These are phyloP conservation scores for Umbelopsis vinacea DNA, from an alignment of 192 early-diverging fungal genomes.

Conservation along the genomic window DNA sequence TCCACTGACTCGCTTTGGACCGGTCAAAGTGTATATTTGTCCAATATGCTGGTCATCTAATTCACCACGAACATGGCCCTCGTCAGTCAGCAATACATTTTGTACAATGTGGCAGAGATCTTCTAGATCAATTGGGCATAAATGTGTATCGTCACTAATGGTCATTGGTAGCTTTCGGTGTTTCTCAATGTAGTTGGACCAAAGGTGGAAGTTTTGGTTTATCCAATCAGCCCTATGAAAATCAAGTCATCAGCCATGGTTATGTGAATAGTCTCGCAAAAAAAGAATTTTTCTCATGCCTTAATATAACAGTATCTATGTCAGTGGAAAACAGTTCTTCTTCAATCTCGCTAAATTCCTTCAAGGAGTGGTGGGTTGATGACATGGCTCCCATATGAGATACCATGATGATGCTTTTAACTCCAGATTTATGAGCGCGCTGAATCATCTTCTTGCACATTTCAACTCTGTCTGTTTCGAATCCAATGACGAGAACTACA, in stretches of 20 bases:
- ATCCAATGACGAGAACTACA: conserved; percentile 32
- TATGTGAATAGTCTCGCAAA: background rate
- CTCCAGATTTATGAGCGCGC: conserved; percentile 26
- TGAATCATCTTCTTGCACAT: conserved; percentile 27
- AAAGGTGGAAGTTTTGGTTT: conserved; percentile 38
- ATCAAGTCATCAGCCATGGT: background rate
- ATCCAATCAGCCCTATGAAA: conserved; percentile 36
- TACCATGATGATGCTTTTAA: conserved; percentile 34
- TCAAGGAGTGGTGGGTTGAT: conserved; percentile 9
- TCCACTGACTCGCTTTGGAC: conserved; percentile 30
- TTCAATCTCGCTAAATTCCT: conserved; percentile 35
- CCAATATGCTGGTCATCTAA: conserved; percentile 32
- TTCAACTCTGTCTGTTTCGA: conserved; percentile 28
- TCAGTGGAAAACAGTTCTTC: conserved; percentile 29
- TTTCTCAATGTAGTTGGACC: conserved; percentile 34
- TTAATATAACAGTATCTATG: conserved; percentile 33
- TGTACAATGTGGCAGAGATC: conserved; percentile 31
- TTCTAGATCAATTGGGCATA: conserved; percentile 34
- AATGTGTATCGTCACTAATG: conserved; percentile 18
- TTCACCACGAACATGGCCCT: background rate
- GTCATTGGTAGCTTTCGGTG: conserved; percentile 29
- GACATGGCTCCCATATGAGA: conserved; percentile 40
- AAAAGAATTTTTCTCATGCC: conserved; percentile 15
- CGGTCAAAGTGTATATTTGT: conserved; percentile 38
- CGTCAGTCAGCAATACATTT: background rate